These are phyloP conservation scores for Aspergillus affinis DNA, from an alignment of 495 filamentous ascomycete genomes.

Conservation along the genomic window DNA sequence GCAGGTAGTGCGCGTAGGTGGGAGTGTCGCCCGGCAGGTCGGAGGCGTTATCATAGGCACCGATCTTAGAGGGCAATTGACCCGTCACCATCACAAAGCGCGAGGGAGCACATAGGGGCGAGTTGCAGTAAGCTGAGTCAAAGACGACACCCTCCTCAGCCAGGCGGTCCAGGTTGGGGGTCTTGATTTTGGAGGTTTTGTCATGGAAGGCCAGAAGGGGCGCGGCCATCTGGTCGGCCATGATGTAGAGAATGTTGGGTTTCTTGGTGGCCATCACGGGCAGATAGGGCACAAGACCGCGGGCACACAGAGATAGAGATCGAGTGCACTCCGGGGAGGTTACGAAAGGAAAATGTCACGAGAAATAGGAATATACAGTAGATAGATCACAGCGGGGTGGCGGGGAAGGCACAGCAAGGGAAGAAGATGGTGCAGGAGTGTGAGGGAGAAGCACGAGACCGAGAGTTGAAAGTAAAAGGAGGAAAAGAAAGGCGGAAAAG, in stretches of 20 bases:
- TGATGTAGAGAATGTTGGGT: constrained; percentile 82
- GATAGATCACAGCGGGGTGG: not conserved
- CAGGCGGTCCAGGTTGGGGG: constrained; percentile 79
- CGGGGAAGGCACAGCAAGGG: constrained; percentile 7
- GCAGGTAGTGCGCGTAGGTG: constrained; percentile 86
- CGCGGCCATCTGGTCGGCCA: constrained; percentile 90
- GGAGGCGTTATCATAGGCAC: constrained; percentile 83
- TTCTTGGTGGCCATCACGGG: constrained; percentile 44
- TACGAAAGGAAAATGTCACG: not conserved
- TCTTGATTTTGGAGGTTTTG: constrained; percentile 75
- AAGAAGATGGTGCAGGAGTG: not conserved
- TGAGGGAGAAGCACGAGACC: constrained; percentile 7
- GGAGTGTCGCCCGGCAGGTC: constrained; percentile 72
- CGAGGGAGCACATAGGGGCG: constrained; percentile 83
- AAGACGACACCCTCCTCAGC: constrained; percentile 78
- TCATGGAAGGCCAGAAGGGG: constrained; percentile 83
- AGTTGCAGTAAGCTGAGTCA: constrained; percentile 85
- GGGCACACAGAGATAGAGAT: not conserved
- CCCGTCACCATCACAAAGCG: constrained; percentile 88
- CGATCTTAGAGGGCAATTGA: constrained; percentile 81
- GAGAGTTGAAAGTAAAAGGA: constrained; percentile 19
- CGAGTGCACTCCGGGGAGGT: not conserved
- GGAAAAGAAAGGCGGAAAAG: constrained; percentile 14
- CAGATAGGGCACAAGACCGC: not conserved
- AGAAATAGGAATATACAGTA: constrained; percentile 3